Base-by-base conservation (phyloP, 257 asterid species). In the Ballota nigra region DNA sequence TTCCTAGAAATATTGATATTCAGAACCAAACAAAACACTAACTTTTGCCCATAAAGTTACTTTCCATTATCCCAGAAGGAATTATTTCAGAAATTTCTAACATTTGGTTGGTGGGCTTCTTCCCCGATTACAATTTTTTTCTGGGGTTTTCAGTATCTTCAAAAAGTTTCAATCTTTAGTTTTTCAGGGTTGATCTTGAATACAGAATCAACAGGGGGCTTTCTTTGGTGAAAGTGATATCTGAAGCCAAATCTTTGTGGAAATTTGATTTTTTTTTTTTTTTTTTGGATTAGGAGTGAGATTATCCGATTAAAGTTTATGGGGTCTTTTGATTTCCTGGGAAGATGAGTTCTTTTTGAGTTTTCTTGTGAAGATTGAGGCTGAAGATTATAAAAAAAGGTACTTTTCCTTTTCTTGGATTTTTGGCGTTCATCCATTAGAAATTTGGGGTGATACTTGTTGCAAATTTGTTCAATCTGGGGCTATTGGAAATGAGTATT, bases 31-130 rank as follows among this genome's bases (percentile, higher is more conserved):
- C 81, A 77, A 74, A 73, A 62, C 31, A 43, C 70, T 36, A 79
- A 74, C 70, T 70, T 47, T 62, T 52, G 47, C 71, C 55, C 58
- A 40, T 23, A 72, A 69, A 76, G 73, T 71, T 75, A 70, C 76
- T 75, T 71, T 19, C 47, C 59, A 55, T 8, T 68, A 40, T 36
- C 36, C 57, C 60, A 41, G 22, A 70, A 13, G 16, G 45, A 24
- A 41, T 1, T 13, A 20, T 28, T 20, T 70, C 22, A 63, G 23
- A 69, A 65, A 68, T 66, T 60, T 69, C 4, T 51, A 74, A 67
- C 82, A 75, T 75, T 81, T 69, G 80, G 74, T 55, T 69, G 61
- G 62, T 78, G 74, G 67, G 58, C 72, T 80, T 8, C 41, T 70
- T 53, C 70, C 76, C 74, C 76, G 69, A 66, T 65, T 63, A 20